Percentiles rank a stretch among this genome's conserved stretches.
These are phyloP conservation scores for Backusella psychrophila DNA, from an alignment of 192 early-diverging fungal genomes.

Conservation along the genomic window DNA sequence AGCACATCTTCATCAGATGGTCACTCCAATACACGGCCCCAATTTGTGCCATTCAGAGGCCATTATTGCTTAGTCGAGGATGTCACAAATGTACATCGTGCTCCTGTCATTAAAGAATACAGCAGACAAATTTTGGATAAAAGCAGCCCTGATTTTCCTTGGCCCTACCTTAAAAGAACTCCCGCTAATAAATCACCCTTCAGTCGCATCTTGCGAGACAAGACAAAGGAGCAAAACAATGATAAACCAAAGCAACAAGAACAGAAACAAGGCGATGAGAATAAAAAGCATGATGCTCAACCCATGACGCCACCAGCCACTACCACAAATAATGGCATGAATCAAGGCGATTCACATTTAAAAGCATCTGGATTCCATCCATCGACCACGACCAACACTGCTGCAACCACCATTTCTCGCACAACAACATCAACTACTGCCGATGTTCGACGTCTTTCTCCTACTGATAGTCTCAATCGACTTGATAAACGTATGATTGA, in stretches of 20 bases:
- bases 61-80: constrained; percentile 20
- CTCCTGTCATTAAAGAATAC: constrained; percentile 14
- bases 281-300: neutral
- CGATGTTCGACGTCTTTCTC: neutral
- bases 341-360: neutral
- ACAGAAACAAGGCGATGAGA: neutral
- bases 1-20: neutral
- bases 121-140: neutral
- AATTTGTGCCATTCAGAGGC: constrained; percentile 20
- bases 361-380: constrained; percentile 13
- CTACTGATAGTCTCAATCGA: constrained; percentile 7
- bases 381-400: neutral
- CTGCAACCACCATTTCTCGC: neutral
- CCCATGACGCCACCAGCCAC: neutral
- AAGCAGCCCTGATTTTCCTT: neutral
- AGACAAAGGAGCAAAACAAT: neutral
- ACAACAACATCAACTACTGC: neutral
- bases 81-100: constrained; percentile 10
- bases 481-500: constrained; percentile 9
- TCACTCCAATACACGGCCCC: neutral
- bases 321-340: neutral
- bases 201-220: neutral
- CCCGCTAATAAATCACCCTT: constrained; percentile 4
- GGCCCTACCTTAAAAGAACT: constrained; percentile 18
- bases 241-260: neutral